Base-by-base conservation (phyloP, 2,329 filamentous ascomycete species). In the Sphaerulina musiva region DNA sequence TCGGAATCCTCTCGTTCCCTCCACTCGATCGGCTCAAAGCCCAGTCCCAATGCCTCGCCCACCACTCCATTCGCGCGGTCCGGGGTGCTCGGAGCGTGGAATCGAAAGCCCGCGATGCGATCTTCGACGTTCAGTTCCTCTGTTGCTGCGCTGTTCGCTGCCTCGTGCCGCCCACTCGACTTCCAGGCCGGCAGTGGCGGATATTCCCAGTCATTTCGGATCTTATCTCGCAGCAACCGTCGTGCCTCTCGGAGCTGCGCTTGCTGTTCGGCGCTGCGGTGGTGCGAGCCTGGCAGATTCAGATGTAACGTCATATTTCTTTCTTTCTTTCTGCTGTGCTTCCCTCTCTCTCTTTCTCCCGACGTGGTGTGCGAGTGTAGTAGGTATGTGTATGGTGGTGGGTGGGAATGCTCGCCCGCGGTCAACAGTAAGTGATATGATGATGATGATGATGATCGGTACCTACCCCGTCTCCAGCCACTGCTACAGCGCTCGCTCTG, bases 161-260 rank as follows among this genome's bases (percentile, higher is more conserved):
- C 26, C 48, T 42, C 31, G 43, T 52, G 32, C 9, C 45, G 44
- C n/a, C 55, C 59, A 42, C 53, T 53, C 4, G 62, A 59, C 42
- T 55, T 59, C 49, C 58, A 64, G 41, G 62, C 59, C 8, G 68
- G 68, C 31, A 68, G 57, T 11, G 62, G 50, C 31, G 74, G 73
- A 54, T 71, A 77, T 38, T 69, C 60, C 75, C 75, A 78, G 64
- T 77, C 74, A 59, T 68, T 69, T 59, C 73, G 71, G 17, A 76
- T 66, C 51, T 67, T 69, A 39, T 73, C 70, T 42, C 68, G 65
- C 54, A 77, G 69, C 58, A 71, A 68, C 44, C 70, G 68, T 41
- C 70, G 69, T 23, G 74, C 72, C 36, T 73, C 69, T 46, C 74
- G 68, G 26, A 72, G 62, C 41, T 74, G 72, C n/a, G 68, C 63